Base-by-base conservation (phyloP, 2,329 filamentous ascomycete species). In the Alternaria postmessia region DNA sequence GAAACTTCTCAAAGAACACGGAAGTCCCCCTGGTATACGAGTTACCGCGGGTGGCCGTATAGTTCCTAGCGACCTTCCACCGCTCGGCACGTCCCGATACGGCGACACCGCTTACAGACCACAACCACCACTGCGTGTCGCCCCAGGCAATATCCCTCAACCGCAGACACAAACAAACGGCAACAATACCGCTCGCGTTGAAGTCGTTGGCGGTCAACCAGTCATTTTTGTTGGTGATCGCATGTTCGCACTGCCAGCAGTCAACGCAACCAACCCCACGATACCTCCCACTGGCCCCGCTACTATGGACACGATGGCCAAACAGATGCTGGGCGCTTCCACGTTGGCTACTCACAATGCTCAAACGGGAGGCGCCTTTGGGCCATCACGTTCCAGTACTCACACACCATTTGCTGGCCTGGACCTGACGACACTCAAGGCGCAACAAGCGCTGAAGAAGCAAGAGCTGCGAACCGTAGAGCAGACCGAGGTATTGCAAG, bases 1-100 rank as follows among this genome's bases (percentile, higher is more conserved):
- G 66, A 78, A 76, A 42, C 79, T 85, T 42, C 79, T 84, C 69
- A 83, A 84, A 63, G 80, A 82, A 61, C 83, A 85, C 74, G 82
- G 82, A 54, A 84, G 82, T 38, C 83, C 83, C 36, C 81, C 80
- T 22, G 81, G 82, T 58, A 73, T 84, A 56, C 81, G 83, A 57
- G 83, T 85, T 43, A 85, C 83, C 49, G 83, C 83, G 62, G 83
- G 83, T 39, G 83, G 83, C n/a, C 80, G 82, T 18, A 81, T 85
- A 61, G 82, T 85, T n/a, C 82, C 82, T 14, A 82, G 78, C 52
- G 82, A 79, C 59, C 69, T 78, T 51, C 71, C 71, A 43, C 73
- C 71, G n/a, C 64, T 79, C 26, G 65, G 66, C 43, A 72, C 68
- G 53, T 62, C 71, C 20, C 71, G 74, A 54, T 75, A 72, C 59